A percentile compares a stretch with the other conserved stretches of the same genome.
Evolutionary conservation across 805 yeast species (phyloP).

Genomic region (Candida qinlingensis): DNA sequence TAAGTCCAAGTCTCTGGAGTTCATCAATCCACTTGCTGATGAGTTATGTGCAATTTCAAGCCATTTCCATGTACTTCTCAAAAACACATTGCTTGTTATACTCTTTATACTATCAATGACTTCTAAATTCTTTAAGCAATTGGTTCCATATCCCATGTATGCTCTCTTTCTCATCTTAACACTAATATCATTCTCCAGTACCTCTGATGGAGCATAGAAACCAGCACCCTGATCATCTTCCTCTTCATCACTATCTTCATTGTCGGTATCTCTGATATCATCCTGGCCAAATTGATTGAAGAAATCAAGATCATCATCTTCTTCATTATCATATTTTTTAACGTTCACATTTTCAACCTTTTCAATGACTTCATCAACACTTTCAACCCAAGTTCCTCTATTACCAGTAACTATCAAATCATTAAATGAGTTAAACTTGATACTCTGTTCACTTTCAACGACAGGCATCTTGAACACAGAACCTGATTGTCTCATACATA

Average conservation of each 20-base stretch:
- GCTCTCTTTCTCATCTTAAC: constrained; percentile 70
- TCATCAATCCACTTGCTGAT: constrained; percentile 60
- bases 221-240: constrained; percentile 13
- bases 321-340: constrained; percentile 10
- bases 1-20: constrained; percentile 65
- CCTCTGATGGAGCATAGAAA: constrained; percentile 32
- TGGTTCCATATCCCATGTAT: constrained; percentile 61
- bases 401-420: constrained; percentile 59
- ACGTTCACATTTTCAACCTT: constrained; percentile 16
- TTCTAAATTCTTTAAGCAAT: constrained; percentile 57
- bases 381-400: constrained; percentile 40
- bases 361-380: constrained; percentile 27
- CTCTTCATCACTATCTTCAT: constrained; percentile 15
- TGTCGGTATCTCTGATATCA: constrained; percentile 1
- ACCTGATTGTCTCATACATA: constrained; percentile 91
- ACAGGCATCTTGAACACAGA: constrained; percentile 78
- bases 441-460: constrained; percentile 55
- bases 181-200: constrained; percentile 70
- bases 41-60: constrained; percentile 64
- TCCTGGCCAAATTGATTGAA: constrained; percentile 6
- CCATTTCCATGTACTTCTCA: constrained; percentile 91
- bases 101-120: constrained; percentile 49
- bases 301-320: constrained; percentile 9
- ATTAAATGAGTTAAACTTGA: constrained; percentile 64
- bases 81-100: constrained; percentile 47